Evolutionary conservation across 1,284 basidiomycete genomes (phyloP), one percentile per base, ranked within the genome.

Genomic region (Moesziomyces globuligerus): DNA sequence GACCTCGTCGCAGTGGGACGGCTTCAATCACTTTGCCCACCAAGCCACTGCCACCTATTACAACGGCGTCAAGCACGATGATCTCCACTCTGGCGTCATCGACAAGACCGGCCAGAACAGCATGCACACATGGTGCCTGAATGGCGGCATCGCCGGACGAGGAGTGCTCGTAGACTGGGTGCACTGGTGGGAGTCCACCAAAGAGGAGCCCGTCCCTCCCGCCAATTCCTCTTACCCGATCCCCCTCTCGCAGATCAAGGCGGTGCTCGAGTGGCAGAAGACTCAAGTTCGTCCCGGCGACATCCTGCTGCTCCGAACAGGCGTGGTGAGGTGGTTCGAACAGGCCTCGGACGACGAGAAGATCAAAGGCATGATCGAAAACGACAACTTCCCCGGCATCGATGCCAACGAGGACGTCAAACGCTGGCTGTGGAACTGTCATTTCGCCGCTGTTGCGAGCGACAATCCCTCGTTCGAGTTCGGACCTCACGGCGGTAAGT

Each of bases 151-250:
- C 34, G 67, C 56, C 5, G 67, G 61, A 18, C 47, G 67, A 15
- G 67, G 67, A n/a, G 61, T 65, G 5, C 24, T 70, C 32, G 67
- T 70, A 0, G 67, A 70, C 32, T 70, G 67, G 67, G 60, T 70
- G 28, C 56, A 56, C n/a, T 70, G 67, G 67, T 70, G 61, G 60
- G 67, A 70, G 23, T 51, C 55, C 21, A 70, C 60, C 9, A 55
- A 53, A 28, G n/a, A 21, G n/a, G 46, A 57, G 17, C 56, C 60
- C 2, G 24, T 65, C 21, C 67, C 67, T 8, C 23, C 48, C 10
- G 60, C 28, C 11, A 65, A 70, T 47, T 56, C 56, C 17, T 60
- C 56, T 3, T 60, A 56, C n/a, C 48, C 51, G 7, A 70, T 65
- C 28, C 61, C 61, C 1, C 45, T 70, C 0, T 39, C 39, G 17